A percentile compares a stretch with the other conserved stretches of the same genome.
Evolutionary conservation across 2,329 filamentous ascomycete genomes (phyloP).

Genomic region (Dichotomopilus funicola): DNA sequence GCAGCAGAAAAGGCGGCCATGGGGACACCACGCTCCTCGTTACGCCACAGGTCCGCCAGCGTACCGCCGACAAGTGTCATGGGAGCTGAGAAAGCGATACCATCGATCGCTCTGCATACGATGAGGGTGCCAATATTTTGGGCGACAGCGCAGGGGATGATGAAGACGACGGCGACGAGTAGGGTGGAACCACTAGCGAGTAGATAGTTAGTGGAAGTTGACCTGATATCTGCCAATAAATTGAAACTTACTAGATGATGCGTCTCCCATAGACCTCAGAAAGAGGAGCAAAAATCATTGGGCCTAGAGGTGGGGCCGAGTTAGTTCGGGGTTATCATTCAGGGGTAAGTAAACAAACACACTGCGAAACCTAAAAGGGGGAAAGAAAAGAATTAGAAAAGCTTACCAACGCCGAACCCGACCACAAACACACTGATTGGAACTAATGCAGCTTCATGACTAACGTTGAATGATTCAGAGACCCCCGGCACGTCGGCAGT

Average conservation of each 20-base stretch:
- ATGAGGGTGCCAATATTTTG: constrained; percentile 71
- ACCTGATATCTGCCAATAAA: background rate
- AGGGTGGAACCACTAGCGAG: constrained; percentile 49
- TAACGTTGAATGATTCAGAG: constrained; percentile 57
- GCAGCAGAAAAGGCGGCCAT: constrained; percentile 83
- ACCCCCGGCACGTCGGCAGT: constrained; percentile 68
- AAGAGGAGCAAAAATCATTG: constrained; percentile 72
- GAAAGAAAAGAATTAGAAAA: background rate
- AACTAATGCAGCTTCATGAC: constrained; percentile 64
- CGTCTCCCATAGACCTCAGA: constrained; percentile 69
- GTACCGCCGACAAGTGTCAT: constrained; percentile 84
- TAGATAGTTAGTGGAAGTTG: constrained; percentile 4
- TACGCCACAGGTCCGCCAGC: constrained; percentile 75
- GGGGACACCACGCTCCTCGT: constrained; percentile 75
- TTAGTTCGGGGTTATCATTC: background rate
- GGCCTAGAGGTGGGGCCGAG: constrained; percentile 38
- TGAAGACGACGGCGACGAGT: constrained; percentile 65
- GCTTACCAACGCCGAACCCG: constrained; percentile 67
- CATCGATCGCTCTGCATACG: constrained; percentile 70
- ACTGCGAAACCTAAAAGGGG: background rate
- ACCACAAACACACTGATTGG: constrained; percentile 72
- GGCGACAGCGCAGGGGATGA: constrained; percentile 72
- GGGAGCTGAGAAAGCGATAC: constrained; percentile 76
- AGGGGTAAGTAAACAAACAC: no score
- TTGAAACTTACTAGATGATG: constrained; percentile 53